These are phyloP conservation scores for Arthrobotrys sinensis DNA, from an alignment of 2,329 filamentous ascomycete genomes.

Conservation along the genomic window DNA sequence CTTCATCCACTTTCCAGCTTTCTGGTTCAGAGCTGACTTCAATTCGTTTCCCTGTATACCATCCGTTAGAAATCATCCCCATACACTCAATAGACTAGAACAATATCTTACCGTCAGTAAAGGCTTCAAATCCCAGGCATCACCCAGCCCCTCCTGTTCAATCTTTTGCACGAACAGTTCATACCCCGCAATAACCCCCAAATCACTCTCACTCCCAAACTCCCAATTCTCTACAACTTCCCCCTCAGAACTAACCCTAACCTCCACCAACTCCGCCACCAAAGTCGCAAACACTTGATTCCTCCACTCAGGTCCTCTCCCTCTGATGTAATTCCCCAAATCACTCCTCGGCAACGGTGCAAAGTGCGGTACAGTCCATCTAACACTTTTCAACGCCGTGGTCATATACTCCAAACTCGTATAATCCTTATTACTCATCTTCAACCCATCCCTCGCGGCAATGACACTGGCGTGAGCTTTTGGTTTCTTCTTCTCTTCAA, in stretches of 20 bases:
- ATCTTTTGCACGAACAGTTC: slow-evolving; percentile 72
- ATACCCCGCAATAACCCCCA: slow-evolving; percentile 71
- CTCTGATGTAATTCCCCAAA: slow-evolving; percentile 73
- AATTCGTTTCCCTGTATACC: slow-evolving; percentile 79
- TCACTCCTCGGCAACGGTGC: slow-evolving; percentile 67
- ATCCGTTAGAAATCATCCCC: slow-evolving; percentile 1
- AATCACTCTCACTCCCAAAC: slow-evolving; percentile 54
- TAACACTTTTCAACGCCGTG: slow-evolving; percentile 76
- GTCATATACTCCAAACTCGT: slow-evolving; percentile 78
- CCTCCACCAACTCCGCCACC: slow-evolving; percentile 74
- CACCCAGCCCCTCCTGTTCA: slow-evolving; percentile 70
- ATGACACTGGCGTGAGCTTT: slow-evolving; percentile 74
- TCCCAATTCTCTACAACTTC: not conserved
- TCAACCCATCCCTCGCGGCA: slow-evolving; percentile 83
- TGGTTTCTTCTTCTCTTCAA: slow-evolving; percentile 67
- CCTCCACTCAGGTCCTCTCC: slow-evolving; percentile 81
- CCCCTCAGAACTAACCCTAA: not conserved
- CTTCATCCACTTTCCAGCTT: slow-evolving; percentile 87
- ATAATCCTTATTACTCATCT: slow-evolving; percentile 81
- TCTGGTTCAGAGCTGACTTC: slow-evolving; percentile 77
- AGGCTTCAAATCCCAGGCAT: slow-evolving; percentile 67
- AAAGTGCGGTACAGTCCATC: slow-evolving; percentile 69
- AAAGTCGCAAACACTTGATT: slow-evolving; percentile 79
- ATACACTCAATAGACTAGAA: slow-evolving; percentile 69
- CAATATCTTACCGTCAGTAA: slow-evolving; percentile 65